These are phyloP conservation scores for Boletus fagicola DNA, from an alignment of 768 basidiomycete genomes.

Conservation along the genomic window DNA sequence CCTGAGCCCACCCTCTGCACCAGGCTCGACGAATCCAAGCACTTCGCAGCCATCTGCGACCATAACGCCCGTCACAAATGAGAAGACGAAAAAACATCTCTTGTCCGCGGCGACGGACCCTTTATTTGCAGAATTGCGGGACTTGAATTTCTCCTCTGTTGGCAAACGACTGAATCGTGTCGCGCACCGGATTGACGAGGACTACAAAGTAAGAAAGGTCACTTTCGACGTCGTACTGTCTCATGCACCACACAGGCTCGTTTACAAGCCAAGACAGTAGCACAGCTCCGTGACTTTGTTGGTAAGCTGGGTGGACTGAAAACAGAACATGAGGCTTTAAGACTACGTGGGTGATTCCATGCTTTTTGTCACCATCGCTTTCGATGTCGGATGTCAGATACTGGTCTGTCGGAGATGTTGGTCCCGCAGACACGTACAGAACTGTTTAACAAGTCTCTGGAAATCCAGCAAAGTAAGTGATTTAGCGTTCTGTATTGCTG, in stretches of 20 bases:
- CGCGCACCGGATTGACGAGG: slow-evolving; percentile 83
- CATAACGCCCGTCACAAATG: slow-evolving; percentile 57
- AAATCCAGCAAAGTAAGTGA: slow-evolving; percentile 89
- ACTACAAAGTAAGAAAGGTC: slow-evolving; percentile 69
- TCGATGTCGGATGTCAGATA: slow-evolving; percentile 54
- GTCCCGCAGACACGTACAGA: slow-evolving; percentile 83
- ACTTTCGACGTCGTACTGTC: neutral
- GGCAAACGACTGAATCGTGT: slow-evolving; percentile 77
- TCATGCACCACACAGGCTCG: slow-evolving; percentile 51
- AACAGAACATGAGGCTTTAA: slow-evolving; percentile 83
- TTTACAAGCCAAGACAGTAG: slow-evolving; percentile 84
- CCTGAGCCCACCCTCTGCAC: slow-evolving; percentile 54
- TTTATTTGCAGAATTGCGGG: slow-evolving; percentile 78
- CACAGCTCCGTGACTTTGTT: slow-evolving; percentile 92
- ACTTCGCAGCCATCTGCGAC: slow-evolving; percentile 44
- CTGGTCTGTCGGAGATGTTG: slow-evolving; percentile 88
- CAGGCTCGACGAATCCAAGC: slow-evolving; percentile 38
- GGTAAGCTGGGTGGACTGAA: slow-evolving; percentile 92
- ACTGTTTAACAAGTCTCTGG: slow-evolving; percentile 85
- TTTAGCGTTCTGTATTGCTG: slow-evolving; percentile 8
- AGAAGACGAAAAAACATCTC: slow-evolving; percentile 88
- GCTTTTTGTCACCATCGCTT: neutral
- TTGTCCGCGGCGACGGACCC: slow-evolving; percentile 77
- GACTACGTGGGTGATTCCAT: slow-evolving; percentile 65
- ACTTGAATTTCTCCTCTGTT: slow-evolving; percentile 89